Evolutionary conservation across 2,329 filamentous ascomycete genomes (phyloP).

Genomic region (Aspergillus ibericus): DNA sequence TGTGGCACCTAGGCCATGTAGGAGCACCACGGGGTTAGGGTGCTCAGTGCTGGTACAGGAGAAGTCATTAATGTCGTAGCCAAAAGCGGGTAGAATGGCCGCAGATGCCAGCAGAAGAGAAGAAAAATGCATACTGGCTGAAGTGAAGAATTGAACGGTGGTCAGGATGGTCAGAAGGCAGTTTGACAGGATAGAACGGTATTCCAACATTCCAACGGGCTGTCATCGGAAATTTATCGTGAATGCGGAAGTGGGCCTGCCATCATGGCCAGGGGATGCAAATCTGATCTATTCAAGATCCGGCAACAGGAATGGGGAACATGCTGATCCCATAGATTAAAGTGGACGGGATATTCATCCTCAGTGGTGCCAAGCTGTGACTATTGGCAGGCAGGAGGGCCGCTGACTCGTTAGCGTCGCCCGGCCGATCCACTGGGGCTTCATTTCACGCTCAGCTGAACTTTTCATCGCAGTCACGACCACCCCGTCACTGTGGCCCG

Average conservation of each 20-base stretch:
- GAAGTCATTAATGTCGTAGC: slow-evolving; percentile 36
- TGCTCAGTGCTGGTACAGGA: slow-evolving; percentile 29
- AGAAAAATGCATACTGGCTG: slow-evolving; percentile 18
- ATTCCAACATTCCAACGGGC: neutral
- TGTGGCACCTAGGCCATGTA: slow-evolving; percentile 41
- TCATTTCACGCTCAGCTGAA: neutral
- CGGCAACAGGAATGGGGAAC: neutral
- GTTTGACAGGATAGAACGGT: neutral
- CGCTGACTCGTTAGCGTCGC: neutral
- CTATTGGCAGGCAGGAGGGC: neutral
- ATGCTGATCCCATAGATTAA: neutral
- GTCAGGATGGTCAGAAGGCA: neutral
- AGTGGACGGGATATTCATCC: neutral
- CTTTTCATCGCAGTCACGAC: neutral
- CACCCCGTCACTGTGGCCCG: neutral
- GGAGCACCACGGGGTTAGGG: slow-evolving; percentile 37
- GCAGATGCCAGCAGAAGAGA: slow-evolving; percentile 10
- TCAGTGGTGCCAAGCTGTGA: neutral
- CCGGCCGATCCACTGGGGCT: neutral
- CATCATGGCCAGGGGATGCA: neutral
- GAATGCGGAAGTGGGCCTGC: neutral
- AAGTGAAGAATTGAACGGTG: neutral
- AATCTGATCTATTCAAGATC: neutral
- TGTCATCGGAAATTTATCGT: neutral
- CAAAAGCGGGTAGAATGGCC: slow-evolving; percentile 16